A percentile compares a stretch with the other conserved stretches of the same genome.
Conservation (phyloP, 371 early-diverging fungal genomes). For the Entomophthora muscae region DNA sequence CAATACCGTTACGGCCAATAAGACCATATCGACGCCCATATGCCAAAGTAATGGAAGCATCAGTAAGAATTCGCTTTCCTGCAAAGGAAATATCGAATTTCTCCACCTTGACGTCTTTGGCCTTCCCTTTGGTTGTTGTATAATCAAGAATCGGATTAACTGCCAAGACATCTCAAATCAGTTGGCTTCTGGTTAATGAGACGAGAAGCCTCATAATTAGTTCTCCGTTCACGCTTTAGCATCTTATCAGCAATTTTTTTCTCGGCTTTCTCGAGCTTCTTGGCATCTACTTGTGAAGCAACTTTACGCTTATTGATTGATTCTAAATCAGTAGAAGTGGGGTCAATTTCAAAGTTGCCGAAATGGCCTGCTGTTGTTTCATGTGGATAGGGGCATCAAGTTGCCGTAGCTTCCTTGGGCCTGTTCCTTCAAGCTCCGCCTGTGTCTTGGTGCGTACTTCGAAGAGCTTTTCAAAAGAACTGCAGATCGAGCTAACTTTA, state of each 20-base stretch:
- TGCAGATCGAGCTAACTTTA: slow-evolving; percentile 41
- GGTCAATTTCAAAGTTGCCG: slow-evolving; percentile 29
- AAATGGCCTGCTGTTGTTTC: slow-evolving; percentile 26
- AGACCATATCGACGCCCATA: slow-evolving; percentile 93
- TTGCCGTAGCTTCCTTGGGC: slow-evolving; percentile 17
- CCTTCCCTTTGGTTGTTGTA: slow-evolving; percentile 61
- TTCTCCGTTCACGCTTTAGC: slow-evolving; percentile 49
- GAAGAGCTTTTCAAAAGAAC: slow-evolving; percentile 31
- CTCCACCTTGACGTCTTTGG: slow-evolving; percentile 87
- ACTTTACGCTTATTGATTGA: slow-evolving; percentile 42
- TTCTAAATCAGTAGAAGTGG: slow-evolving; percentile 37
- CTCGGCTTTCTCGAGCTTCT: slow-evolving; percentile 86
- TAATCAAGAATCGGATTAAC: slow-evolving; percentile 74
- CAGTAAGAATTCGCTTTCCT: slow-evolving; percentile 81
- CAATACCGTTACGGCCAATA: slow-evolving; percentile 97
- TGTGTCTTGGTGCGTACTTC: slow-evolving; percentile 14
- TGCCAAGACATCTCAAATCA: slow-evolving; percentile 36
- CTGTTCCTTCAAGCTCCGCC: slow-evolving; percentile 13
- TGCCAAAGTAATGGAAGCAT: slow-evolving; percentile 61
- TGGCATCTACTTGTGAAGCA: slow-evolving; percentile 73
- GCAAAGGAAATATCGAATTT: slow-evolving; percentile 93
- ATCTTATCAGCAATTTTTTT: slow-evolving; percentile 75
- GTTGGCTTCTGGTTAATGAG: slow-evolving; percentile 46
- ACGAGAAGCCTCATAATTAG: slow-evolving; percentile 62
- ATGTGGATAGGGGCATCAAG: slow-evolving; percentile 40